Evolutionary conservation across 1,284 basidiomycete genomes (phyloP), one percentile per base, ranked within the genome.

Genomic region (Athelia psychrophila): DNA sequence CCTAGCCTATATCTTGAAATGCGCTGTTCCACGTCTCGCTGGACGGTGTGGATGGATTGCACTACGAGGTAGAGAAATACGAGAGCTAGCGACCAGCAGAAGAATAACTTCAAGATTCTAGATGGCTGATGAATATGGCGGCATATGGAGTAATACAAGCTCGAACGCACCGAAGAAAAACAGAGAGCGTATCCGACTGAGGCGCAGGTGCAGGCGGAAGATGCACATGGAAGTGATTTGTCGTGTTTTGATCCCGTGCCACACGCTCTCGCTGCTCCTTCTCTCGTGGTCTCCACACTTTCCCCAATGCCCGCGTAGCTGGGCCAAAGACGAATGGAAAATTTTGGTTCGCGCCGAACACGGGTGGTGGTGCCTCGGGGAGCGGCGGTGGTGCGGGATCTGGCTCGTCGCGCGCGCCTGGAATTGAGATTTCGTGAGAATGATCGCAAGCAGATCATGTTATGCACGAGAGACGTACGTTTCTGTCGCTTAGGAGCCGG

Each of bases 51-150:
- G 58, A 98, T 86, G 67, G 96, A 91, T 64, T 90, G 84, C 40
- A 93, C 72, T 36, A 89, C 77, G 48, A 98, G 77, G 65, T 95
- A 98, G 53, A 99, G 74, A 64, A 93, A 90, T 47, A 95, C 76
- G 30, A 91, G 63, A 44, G 95, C 84, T 33, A 98, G 79, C 4
- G 90, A 86, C 16, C 90, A 75, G 69, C 98, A 97, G 77, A 98
- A 98, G 65, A 92, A 82, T 68, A 98, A 93, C 67, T 98, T 95
- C 15, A 95, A 78, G 67, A 95, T 95, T 56, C 93, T 95, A 64
- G 38, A 33, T 38, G 51, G 32, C 56, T 55, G 63, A n/a, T 42
- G 6, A 18, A 16, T 9, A 42, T 35, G n/a, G 20, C 38, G 38
- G 6, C 48, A 50, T 45, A 44, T 20, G 50, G 24, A n/a, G n/a